A percentile compares a stretch with the other conserved stretches of the same genome.
These are phyloP conservation scores for Antitrichia curtipendula DNA, from an alignment of 225 moss, liverwort and hornwort genomes.

Conservation along the genomic window DNA sequence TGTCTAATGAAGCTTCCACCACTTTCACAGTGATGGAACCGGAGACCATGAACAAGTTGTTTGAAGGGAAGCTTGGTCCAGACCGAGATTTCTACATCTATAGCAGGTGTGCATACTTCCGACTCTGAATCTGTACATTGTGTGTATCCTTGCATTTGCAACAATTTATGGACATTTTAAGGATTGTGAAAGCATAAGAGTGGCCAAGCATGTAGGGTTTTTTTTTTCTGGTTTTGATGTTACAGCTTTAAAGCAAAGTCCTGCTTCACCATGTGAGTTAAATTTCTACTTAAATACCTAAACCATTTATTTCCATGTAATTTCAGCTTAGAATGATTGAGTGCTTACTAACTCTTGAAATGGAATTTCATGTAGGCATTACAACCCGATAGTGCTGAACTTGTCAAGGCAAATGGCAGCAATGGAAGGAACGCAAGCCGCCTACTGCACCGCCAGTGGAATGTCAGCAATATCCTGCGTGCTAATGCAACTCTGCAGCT, in stretches of 20 bases:
- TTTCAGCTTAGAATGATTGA: not conserved
- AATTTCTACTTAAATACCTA: not conserved
- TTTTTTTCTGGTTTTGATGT: not conserved
- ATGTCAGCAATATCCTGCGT: conserved; percentile 55
- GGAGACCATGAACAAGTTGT: conserved; percentile 63
- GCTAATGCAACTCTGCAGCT: conserved; percentile 51
- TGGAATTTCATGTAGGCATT: conserved; percentile 20
- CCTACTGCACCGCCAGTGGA: conserved; percentile 58
- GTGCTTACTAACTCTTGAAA: not conserved
- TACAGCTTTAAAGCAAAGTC: not conserved
- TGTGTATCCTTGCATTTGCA: not conserved
- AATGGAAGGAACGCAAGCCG: conserved; percentile 59
- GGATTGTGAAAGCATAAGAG: not conserved
- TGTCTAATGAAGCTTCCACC: conserved; percentile 63
- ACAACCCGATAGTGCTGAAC: conserved; percentile 57
- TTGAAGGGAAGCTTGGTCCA: conserved; percentile 47
- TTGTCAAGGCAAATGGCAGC: conserved; percentile 59
- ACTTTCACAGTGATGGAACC: conserved; percentile 68
- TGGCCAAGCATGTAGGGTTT: not conserved
- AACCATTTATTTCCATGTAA: not conserved
- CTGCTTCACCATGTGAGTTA: not conserved
- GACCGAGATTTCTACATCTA: conserved; percentile 63
- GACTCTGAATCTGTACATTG: not conserved
- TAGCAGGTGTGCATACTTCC: conserved; percentile 21
- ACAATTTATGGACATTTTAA: not conserved